These are phyloP conservation scores for Areca catechu DNA, from an alignment of 176 grass and related monocot genomes.

Conservation along the genomic window DNA sequence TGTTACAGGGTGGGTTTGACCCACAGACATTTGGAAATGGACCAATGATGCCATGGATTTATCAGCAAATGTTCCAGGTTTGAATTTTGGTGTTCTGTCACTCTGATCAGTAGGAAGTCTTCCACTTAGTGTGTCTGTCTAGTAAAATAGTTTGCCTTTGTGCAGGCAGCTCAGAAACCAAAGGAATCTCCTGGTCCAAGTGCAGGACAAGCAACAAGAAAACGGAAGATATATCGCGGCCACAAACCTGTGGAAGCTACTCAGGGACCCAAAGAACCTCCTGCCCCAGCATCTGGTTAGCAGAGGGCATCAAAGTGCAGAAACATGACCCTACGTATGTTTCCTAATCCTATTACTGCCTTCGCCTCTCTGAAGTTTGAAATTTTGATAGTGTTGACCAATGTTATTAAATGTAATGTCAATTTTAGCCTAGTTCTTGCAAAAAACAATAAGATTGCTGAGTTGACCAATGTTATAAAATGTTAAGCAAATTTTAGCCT, in stretches of 20 bases:
- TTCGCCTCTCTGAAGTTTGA: too few relatives aligned
- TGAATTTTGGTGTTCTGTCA: neutral
- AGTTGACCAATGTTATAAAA: too few relatives aligned
- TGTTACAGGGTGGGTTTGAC: slow-evolving; percentile 73
- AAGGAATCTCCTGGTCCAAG: slow-evolving; percentile 39
- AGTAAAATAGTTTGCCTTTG: slow-evolving; percentile 7
- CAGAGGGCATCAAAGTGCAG: neutral
- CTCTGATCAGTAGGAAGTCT: slow-evolving; percentile 8
- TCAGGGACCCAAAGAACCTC: slow-evolving; percentile 41
- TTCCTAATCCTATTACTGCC: neutral
- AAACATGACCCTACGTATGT: neutral
- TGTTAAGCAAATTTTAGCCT: too few relatives aligned
- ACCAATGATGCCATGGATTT: slow-evolving; percentile 77
- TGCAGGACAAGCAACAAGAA: slow-evolving; percentile 47
- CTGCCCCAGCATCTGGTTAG: slow-evolving; percentile 42
- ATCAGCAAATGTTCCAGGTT: slow-evolving; percentile 86
- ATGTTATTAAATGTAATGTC: too few relatives aligned
- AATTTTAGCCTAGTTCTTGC: neutral
- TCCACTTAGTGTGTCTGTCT: slow-evolving; percentile 3
- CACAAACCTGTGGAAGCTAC: slow-evolving; percentile 50
- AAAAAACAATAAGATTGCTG: neutral
- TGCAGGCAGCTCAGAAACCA: slow-evolving; percentile 53
- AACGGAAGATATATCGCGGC: slow-evolving; percentile 41
- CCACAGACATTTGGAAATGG: slow-evolving; percentile 90
- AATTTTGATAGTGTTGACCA: too few relatives aligned